Conservation (phyloP, 163 green algal genomes). For the Coccomyxa subellipsoidea region DNA sequence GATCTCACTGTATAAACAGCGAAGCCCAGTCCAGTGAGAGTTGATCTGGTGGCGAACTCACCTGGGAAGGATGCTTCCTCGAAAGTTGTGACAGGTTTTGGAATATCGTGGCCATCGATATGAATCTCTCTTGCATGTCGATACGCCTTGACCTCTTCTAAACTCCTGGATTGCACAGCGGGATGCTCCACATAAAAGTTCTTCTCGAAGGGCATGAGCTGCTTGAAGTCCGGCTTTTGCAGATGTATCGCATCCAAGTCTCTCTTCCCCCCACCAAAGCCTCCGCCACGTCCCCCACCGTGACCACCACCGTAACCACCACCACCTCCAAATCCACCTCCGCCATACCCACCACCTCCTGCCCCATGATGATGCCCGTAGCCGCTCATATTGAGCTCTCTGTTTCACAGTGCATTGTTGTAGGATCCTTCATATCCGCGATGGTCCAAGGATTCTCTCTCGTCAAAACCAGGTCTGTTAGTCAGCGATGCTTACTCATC, state of each 20-base stretch:
- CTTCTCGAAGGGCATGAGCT: constrained; percentile 28
- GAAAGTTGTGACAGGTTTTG: constrained; percentile 73
- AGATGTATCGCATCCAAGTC: constrained; percentile 5
- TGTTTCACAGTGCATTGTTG: too few relatives aligned
- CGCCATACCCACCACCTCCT: constrained; percentile 3
- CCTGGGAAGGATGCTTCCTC: constrained; percentile 82
- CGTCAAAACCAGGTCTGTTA: too few relatives aligned
- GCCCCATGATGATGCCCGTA: not conserved
- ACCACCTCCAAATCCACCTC: not conserved
- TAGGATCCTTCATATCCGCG: too few relatives aligned
- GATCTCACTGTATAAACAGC: not conserved
- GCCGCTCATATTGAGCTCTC: not conserved
- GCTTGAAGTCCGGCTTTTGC: not conserved
- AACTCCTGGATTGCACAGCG: constrained; percentile 46
- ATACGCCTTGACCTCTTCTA: constrained; percentile 46
- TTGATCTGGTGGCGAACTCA: constrained; percentile 10
- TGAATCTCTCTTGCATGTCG: constrained; percentile 52
- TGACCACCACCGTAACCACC: not conserved
- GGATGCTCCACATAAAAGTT: constrained; percentile 75
- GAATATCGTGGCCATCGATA: constrained; percentile 59
- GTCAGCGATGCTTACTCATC: not conserved
- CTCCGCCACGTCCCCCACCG: not conserved
- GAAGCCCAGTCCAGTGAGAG: too few relatives aligned
- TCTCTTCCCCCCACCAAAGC: not conserved
- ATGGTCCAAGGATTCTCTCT: too few relatives aligned